Conservation (phyloP, 352 stramenopile genomes). For the Globisporangium alternatum region DNA sequence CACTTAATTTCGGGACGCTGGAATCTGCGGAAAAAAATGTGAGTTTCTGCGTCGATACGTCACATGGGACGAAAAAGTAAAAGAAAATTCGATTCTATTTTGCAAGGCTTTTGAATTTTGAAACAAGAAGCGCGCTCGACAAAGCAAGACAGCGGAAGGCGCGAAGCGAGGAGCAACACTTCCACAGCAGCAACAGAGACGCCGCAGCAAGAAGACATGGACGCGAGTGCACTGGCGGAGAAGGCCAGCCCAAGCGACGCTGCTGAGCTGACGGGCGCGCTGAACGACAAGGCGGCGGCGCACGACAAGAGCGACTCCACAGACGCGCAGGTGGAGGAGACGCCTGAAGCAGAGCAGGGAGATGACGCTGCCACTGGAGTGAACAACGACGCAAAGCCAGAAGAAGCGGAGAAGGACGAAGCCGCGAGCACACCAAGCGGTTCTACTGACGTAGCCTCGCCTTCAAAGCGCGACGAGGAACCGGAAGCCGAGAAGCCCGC, state of each 20-base stretch:
- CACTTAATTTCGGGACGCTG: too few relatives aligned
- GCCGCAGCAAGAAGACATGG: neutral
- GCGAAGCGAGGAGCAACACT: neutral
- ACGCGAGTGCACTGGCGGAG: neutral
- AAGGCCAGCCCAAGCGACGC: neutral
- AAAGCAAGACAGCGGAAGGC: neutral
- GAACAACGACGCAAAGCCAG: neutral
- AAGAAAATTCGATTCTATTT: too few relatives aligned
- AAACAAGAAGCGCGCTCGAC: conserved; percentile 1
- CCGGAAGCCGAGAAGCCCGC: neutral
- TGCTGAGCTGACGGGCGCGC: neutral
- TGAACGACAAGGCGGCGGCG: neutral
- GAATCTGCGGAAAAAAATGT: too few relatives aligned
- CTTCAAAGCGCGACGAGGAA: neutral
- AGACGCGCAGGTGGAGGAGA: neutral
- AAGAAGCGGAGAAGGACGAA: neutral
- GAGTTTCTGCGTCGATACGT: too few relatives aligned
- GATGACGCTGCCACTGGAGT: neutral
- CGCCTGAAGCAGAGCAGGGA: neutral
- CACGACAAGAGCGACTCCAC: neutral
- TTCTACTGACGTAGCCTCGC: neutral
- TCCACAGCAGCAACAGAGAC: neutral
- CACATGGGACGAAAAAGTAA: too few relatives aligned
- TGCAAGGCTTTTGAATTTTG: conserved; percentile 8
- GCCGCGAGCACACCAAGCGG: neutral